Evolutionary conservation across 306 rosid species (phyloP).

Genomic region (Herpetospermum pedunculosum): DNA sequence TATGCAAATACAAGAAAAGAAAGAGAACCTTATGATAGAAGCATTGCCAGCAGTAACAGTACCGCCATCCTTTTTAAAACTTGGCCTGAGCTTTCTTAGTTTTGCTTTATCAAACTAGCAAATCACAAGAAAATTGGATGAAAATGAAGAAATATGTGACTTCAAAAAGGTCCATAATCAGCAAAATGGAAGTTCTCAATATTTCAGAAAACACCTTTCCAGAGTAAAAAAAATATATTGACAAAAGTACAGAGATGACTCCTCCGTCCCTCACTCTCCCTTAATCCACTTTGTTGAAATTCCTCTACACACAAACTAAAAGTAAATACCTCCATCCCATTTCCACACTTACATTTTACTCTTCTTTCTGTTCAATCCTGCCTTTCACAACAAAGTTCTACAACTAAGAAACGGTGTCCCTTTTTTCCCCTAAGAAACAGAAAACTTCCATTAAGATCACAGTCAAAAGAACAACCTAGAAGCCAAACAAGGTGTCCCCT

Average conservation of each 20-base stretch:
- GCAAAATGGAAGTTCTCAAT: neutral
- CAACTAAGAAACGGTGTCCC: neutral
- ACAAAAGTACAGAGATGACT: neutral
- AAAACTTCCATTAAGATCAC: neutral
- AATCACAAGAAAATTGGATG: constrained; percentile 5
- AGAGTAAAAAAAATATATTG: neutral
- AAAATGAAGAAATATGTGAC: constrained; percentile 1
- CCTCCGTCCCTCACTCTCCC: neutral
- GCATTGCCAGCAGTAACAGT: constrained; percentile 95
- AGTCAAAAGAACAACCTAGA: neutral
- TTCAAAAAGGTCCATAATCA: neutral
- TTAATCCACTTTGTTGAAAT: neutral
- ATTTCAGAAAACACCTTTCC: neutral
- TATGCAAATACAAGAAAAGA: neutral
- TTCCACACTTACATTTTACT: neutral
- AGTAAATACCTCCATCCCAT: neutral
- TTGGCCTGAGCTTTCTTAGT: constrained; percentile 67
- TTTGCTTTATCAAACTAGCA: constrained; percentile 80
- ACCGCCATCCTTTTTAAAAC: constrained; percentile 69
- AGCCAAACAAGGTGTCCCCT: neutral
- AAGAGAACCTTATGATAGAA: constrained; percentile 30
- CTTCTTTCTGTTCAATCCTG: neutral
- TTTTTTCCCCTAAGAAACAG: neutral
- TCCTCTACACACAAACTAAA: neutral
- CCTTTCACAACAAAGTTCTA: neutral